Percentiles rank a stretch among this genome's conserved stretches.
Conservation (phyloP, 495 filamentous ascomycete genomes). For the Xylaria castorea region DNA sequence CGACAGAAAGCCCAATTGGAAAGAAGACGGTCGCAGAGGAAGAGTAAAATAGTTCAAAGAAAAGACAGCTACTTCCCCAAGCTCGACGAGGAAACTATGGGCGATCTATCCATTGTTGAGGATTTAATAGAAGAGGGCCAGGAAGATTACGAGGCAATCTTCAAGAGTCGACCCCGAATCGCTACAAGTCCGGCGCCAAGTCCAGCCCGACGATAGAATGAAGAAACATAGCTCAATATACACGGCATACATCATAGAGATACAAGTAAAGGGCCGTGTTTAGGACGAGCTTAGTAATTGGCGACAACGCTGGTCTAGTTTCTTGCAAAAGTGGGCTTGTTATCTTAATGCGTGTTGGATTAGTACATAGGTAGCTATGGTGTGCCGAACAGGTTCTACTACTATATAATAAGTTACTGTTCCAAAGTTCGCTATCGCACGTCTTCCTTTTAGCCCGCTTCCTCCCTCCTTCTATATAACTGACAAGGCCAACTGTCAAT, state of each 20-base stretch:
- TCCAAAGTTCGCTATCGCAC: background rate
- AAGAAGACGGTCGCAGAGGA: constrained; percentile 59
- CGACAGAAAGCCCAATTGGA: constrained; percentile 61
- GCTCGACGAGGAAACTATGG: constrained; percentile 45
- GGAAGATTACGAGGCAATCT: constrained; percentile 82
- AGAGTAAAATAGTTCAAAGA: constrained; percentile 45
- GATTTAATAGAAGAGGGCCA: constrained; percentile 50
- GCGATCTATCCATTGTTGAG: constrained; percentile 39
- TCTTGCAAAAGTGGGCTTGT: background rate
- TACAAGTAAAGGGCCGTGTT: background rate
- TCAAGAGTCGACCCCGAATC: constrained; percentile 82
- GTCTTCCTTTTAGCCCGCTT: background rate
- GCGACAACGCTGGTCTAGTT: background rate
- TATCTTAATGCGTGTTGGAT: background rate
- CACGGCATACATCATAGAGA: background rate
- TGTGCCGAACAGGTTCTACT: background rate
- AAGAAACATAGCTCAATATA: background rate
- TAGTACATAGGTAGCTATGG: background rate
- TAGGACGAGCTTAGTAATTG: background rate
- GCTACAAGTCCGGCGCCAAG: constrained; percentile 74
- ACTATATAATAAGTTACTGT: background rate
- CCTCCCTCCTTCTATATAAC: background rate
- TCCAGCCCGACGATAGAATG: constrained; percentile 41
- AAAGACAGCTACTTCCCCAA: constrained; percentile 50
- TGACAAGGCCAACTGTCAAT: background rate